These are phyloP conservation scores for Asterophora parasitica DNA, from an alignment of 768 basidiomycete species.

Conservation along the genomic window DNA sequence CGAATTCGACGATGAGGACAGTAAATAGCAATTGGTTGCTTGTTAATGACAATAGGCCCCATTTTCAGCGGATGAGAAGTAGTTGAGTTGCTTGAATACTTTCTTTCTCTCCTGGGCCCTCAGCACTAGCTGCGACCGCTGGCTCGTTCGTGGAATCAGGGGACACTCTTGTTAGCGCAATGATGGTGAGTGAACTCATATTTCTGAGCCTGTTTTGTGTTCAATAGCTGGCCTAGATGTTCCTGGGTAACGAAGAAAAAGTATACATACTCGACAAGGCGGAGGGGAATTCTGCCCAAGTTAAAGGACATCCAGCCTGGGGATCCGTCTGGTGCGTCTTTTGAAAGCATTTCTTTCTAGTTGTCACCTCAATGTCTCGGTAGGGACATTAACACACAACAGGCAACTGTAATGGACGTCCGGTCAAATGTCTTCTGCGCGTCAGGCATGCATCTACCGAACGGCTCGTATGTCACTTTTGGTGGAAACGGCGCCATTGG, in stretches of 20 bases:
- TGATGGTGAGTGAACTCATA: slow-evolving; percentile 40
- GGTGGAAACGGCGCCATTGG: slow-evolving; percentile 80
- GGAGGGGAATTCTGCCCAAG: slow-evolving; percentile 54
- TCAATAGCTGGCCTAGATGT: slow-evolving; percentile 40
- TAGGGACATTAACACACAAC: slow-evolving; percentile 60
- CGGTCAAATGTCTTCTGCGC: slow-evolving; percentile 75
- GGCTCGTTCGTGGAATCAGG: slow-evolving; percentile 46
- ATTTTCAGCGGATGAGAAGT: no score
- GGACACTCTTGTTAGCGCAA: slow-evolving; percentile 42
- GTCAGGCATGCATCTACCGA: slow-evolving; percentile 80
- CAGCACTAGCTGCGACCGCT: slow-evolving; percentile 30
- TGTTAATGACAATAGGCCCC: no score
- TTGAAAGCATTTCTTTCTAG: neutral
- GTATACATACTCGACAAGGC: slow-evolving; percentile 81
- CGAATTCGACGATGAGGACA: no score
- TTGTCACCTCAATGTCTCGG: neutral
- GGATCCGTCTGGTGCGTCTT: slow-evolving; percentile 29
- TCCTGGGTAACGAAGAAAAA: slow-evolving; percentile 61
- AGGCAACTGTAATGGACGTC: slow-evolving; percentile 67
- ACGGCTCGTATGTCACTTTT: slow-evolving; percentile 69
- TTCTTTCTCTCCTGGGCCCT: slow-evolving; percentile 13
- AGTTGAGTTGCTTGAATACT: no score
- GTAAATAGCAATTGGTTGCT: no score
- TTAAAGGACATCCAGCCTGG: slow-evolving; percentile 60
- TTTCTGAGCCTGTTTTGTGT: neutral